These are phyloP conservation scores for Dendrobium huoshanense DNA, from an alignment of 106 monocot genomes.

Conservation along the genomic window DNA sequence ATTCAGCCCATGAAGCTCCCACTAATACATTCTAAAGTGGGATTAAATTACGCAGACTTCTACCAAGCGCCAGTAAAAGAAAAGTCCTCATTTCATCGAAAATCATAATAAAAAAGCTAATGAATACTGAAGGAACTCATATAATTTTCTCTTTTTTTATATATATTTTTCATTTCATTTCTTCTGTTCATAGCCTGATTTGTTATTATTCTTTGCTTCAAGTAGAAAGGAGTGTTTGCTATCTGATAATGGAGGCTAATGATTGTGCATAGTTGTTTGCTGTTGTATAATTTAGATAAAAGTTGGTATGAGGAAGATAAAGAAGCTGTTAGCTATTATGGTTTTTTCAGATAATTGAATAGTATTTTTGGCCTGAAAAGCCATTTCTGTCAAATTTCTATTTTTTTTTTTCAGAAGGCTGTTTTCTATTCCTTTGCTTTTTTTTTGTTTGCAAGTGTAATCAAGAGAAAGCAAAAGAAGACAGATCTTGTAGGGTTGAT, in stretches of 20 bases:
- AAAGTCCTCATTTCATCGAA: background rate
- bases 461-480: constrained; percentile 8
- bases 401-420: background rate
- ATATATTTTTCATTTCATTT: background rate
- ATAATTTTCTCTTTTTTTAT: background rate
- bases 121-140: background rate
- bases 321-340: background rate
- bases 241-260: background rate
- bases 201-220: constrained; percentile 4
- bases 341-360: background rate
- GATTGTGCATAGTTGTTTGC: constrained; percentile 26
- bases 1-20: background rate
- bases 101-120: background rate
- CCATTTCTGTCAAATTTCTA: background rate
- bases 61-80: background rate
- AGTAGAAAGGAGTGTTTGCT: background rate
- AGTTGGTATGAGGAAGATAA: constrained; percentile 1
- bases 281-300: constrained; percentile 15
- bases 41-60: background rate
- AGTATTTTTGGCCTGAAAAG: background rate
- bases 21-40: background rate
- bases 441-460: background rate
- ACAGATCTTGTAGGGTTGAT: background rate
- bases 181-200: constrained; percentile 9
- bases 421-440: constrained; percentile 6